Conservation (phyloP, 2,329 filamentous ascomycete species). For the Fusarium sp. region DNA sequence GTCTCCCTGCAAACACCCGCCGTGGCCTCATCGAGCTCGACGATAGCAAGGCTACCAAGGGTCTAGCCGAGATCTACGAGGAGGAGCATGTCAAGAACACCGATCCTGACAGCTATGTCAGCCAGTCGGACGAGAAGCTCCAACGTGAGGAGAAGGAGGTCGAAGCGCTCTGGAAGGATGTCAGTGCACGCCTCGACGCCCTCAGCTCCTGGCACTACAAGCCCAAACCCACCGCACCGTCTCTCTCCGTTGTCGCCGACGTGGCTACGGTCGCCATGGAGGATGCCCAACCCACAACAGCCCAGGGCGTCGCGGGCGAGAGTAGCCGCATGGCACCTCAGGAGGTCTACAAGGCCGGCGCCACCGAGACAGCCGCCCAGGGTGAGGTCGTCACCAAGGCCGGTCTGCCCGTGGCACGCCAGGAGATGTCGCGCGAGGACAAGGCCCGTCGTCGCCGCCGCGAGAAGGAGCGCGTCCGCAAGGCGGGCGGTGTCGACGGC, state of each 20-base stretch:
- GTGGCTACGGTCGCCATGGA: constrained; percentile 95
- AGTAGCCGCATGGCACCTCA: constrained; percentile 89
- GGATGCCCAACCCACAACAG: constrained; percentile 89
- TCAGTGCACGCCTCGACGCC: constrained; percentile 84
- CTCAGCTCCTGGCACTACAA: constrained; percentile 96
- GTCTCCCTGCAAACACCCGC: constrained; percentile 69
- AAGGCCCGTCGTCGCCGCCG: constrained; percentile 81
- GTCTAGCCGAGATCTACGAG: constrained; percentile 93
- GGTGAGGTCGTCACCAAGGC: constrained; percentile 83
- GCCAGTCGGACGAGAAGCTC: constrained; percentile 84
- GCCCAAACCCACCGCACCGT: constrained; percentile 85
- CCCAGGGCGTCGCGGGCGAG: constrained; percentile 76
- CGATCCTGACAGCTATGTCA: constrained; percentile 83
- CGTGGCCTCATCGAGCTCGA: constrained; percentile 85
- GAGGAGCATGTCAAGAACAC: constrained; percentile 85
- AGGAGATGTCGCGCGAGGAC: constrained; percentile 91
- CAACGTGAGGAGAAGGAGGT: constrained; percentile 87
- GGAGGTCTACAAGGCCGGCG: constrained; percentile 88
- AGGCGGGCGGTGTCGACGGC: constrained; percentile 65
- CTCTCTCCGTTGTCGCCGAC: constrained; percentile 88
- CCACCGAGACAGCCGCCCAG: constrained; percentile 69
- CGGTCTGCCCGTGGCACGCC: constrained; percentile 80
- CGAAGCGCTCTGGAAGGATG: constrained; percentile 82
- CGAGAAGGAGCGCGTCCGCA: constrained; percentile 87
- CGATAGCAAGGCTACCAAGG: constrained; percentile 87